Evolutionary conservation across 768 basidiomycete genomes (phyloP), one percentile per base, ranked within the genome.

Genomic region (Leccinum olivaceopallidum): DNA sequence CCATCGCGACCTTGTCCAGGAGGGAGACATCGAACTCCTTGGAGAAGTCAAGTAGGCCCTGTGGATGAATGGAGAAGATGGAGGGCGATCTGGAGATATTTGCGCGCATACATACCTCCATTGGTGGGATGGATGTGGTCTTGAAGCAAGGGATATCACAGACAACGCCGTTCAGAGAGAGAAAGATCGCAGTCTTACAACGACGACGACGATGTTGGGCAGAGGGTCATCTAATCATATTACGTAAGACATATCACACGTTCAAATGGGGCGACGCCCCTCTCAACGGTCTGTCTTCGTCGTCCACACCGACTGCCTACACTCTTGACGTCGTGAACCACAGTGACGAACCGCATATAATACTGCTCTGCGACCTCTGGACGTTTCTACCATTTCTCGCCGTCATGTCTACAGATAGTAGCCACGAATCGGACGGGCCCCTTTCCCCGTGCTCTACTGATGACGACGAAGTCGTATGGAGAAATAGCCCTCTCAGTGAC

Each of bases 41-140:
- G 67, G 88, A 88, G 81, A 95, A 94, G 83, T 97, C 94, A 73
- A 97, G 89, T 68, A 97, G 83, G 75, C 81, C 86, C 95, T 97
- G 56, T 18, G 34, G 61, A 54, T 51, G 53, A 30, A 34, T 3
- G 24, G 53, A 61, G 62, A 68, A 53, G 34, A 56, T 28, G 30
- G 44, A 53, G n/a, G 39, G 24, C 39, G 55, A 58, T 62, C 52
- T 26, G 34, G 34, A 53, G 50, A n/a, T 36, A 14, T 28, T 6
- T 9, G 44, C 0, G 30, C 44, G 61, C 58, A 56, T 56, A 64
- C 71, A 62, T 53, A 73, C 78, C 77, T 79, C 78, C 78, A 79
- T 79, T 60, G 56, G 55, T 71, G 64, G 61, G 61, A 65, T 62
- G 56, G 14, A 53, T 53, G 20, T 9, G 39, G 60, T 60, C 58